A percentile compares a stretch with the other conserved stretches of the same genome.
These are phyloP conservation scores for Lepiota venenata DNA, from an alignment of 768 basidiomycete genomes.

Conservation along the genomic window DNA sequence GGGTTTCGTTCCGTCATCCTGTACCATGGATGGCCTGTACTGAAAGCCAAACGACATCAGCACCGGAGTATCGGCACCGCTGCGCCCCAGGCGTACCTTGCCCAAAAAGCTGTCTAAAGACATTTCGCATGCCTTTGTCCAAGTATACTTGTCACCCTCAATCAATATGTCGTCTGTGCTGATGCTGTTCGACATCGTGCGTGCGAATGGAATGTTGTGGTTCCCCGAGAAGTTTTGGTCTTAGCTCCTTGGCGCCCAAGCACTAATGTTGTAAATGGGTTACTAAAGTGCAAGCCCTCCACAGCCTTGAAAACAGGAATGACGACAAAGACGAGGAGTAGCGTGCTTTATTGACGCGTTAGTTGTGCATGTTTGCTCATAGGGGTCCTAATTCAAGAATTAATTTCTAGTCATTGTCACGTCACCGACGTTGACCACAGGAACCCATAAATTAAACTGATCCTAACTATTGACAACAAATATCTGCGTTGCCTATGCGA, in stretches of 20 bases:
- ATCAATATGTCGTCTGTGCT: constrained; percentile 1
- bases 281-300: background rate
- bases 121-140: constrained; percentile 39
- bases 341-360: background rate
- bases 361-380: background rate
- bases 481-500: too few relatives aligned
- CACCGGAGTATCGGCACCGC: constrained; percentile 3
- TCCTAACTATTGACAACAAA: too few relatives aligned
- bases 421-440: too few relatives aligned
- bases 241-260: background rate
- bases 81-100: constrained; percentile 36
- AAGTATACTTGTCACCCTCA: constrained; percentile 42
- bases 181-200: background rate
- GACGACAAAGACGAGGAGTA: background rate
- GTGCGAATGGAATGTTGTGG: background rate
- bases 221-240: background rate
- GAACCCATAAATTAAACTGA: too few relatives aligned
- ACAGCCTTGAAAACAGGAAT: background rate
- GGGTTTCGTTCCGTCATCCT: constrained; percentile 73
- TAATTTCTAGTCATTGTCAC: too few relatives aligned
- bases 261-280: background rate
- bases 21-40: constrained; percentile 77
- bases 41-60: constrained; percentile 21
- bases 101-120: constrained; percentile 50
- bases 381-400: background rate